Percentiles rank a stretch among this genome's conserved stretches.
Evolutionary conservation across 345 rosid genomes (phyloP).

Genomic region (Pugionium cornutum): DNA sequence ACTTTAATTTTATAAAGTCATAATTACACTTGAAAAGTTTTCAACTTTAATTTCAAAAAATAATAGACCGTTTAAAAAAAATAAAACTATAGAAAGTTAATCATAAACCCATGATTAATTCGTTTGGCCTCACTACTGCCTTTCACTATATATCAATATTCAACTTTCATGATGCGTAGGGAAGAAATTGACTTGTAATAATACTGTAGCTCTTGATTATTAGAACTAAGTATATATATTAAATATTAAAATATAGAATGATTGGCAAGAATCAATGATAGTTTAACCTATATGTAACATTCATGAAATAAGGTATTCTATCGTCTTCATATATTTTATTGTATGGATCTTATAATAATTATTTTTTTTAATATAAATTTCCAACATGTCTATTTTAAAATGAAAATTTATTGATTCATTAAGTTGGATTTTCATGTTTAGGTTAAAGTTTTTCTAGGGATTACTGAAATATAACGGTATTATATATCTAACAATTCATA

Average conservation of each 20-base stretch:
- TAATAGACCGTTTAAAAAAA: too few relatives aligned
- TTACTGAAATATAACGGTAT: not conserved
- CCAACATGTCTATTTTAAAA: not conserved
- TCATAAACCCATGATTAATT: too few relatives aligned
- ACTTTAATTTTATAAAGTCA: too few relatives aligned
- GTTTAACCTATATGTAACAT: slow-evolving; percentile 3
- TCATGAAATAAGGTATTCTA: not conserved
- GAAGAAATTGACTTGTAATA: slow-evolving; percentile 27
- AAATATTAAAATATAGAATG: not conserved
- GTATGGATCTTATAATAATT: not conserved
- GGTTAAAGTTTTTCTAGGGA: slow-evolving; percentile 2
- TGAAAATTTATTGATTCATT: not conserved
- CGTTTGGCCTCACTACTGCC: too few relatives aligned
- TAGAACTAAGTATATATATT: not conserved
- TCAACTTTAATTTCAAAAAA: too few relatives aligned
- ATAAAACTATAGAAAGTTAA: too few relatives aligned
- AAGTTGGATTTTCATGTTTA: not conserved
- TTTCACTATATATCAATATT: too few relatives aligned
- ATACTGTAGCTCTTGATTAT: slow-evolving; percentile 31
- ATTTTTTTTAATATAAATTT: not conserved
- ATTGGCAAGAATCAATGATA: not conserved
- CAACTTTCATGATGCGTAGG: slow-evolving; percentile 5
- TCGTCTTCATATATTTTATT: not conserved
- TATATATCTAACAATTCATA: not conserved
- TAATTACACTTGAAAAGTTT: too few relatives aligned